These are phyloP conservation scores for Russula lepida DNA, from an alignment of 768 basidiomycete species.

Conservation along the genomic window DNA sequence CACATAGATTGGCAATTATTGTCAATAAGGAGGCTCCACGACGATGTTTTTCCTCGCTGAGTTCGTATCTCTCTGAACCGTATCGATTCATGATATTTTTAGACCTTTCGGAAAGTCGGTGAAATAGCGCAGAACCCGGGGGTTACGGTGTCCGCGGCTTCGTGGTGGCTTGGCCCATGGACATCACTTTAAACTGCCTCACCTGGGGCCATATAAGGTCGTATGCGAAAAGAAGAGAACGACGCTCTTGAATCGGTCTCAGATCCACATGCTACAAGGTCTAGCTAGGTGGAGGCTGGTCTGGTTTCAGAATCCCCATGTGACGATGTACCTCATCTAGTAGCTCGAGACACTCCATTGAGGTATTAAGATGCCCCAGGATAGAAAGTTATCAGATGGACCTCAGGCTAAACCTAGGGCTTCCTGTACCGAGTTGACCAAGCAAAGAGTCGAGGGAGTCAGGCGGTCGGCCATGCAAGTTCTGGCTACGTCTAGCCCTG, in stretches of 20 bases:
- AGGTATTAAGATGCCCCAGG: background rate
- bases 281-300: background rate
- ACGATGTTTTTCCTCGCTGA: background rate
- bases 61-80: too few species aligned
- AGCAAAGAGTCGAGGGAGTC: too few species aligned
- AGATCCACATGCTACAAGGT: background rate
- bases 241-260: background rate
- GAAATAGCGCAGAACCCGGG: background rate
- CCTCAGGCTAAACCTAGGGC: background rate
- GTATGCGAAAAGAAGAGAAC: background rate
- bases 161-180: background rate
- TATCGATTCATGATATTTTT: background rate
- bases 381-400: background rate
- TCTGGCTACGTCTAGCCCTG: background rate
- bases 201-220: background rate
- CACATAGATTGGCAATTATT: background rate
- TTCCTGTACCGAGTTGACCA: background rate
- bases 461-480: too few species aligned
- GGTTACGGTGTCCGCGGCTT: background rate
- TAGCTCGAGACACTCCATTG: background rate
- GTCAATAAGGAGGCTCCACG: background rate
- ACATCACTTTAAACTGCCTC: background rate
- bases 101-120: background rate
- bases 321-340: background rate
- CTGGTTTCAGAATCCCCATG: background rate